phyloP scores from a whole-genome alignment of 805 yeast genomes.

The Starmera amethionina region DNA sequence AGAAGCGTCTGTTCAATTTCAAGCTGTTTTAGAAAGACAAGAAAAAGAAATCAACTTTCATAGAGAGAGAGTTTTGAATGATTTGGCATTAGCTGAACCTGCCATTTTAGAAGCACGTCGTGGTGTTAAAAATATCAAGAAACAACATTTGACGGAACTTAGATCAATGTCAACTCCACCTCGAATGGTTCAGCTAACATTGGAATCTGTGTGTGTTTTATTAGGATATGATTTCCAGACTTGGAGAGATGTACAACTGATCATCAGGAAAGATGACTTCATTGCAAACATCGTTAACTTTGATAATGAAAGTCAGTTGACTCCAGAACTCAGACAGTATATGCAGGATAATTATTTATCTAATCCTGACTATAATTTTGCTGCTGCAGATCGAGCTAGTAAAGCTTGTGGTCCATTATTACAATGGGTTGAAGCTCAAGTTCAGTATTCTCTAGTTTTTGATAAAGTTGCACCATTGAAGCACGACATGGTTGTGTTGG shows the following conservation, averaged over 20 bases:
- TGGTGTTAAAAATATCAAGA: conserved; percentile 89
- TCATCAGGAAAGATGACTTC: conserved; percentile 82
- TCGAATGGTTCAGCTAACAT: conserved; percentile 67
- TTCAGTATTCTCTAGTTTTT: conserved; percentile 63
- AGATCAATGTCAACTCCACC: conserved; percentile 91
- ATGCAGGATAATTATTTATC: conserved; percentile 56
- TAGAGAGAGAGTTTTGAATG: conserved; percentile 43
- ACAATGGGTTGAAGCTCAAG: conserved; percentile 85
- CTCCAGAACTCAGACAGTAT: conserved; percentile 37
- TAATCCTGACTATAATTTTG: conserved; percentile 55
- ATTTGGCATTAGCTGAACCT: conserved; percentile 74
- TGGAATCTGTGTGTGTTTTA: conserved; percentile 83
- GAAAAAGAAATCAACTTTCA: conserved; percentile 51
- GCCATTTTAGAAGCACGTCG: conserved; percentile 73
- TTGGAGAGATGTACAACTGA: conserved; percentile 79
- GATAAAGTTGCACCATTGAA: conserved; percentile 67
- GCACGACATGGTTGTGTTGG: conserved; percentile 52
- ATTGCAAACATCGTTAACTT: conserved; percentile 73
- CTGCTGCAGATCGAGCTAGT: conserved; percentile 77
- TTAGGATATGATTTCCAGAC: conserved; percentile 54
- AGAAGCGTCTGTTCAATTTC: conserved; percentile 74
- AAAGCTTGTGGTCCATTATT: conserved; percentile 91
- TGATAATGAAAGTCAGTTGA: conserved; percentile 50
- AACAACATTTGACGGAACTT: conserved; percentile 83
- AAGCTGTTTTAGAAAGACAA: conserved; percentile 56